Conservation (phyloP, 108 stramenopile species). For the Epipyxis sp. region DNA sequence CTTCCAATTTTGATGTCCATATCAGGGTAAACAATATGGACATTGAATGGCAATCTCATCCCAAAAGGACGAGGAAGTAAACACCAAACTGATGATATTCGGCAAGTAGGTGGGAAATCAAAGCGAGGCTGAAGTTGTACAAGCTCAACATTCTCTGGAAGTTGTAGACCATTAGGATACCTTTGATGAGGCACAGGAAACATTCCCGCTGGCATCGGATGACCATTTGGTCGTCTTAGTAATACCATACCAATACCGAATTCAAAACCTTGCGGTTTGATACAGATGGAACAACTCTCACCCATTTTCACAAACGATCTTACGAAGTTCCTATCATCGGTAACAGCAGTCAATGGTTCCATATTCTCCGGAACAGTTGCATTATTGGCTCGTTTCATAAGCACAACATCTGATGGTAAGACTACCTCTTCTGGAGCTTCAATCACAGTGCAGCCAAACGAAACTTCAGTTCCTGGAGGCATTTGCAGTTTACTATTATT, state of each 20-base stretch:
- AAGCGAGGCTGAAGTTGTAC: neutral
- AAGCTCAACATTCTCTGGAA: neutral
- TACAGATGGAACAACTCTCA: neutral
- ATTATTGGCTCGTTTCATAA: too few species aligned
- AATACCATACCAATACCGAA: neutral
- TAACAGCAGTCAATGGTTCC: too few species aligned
- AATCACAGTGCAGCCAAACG: too few species aligned
- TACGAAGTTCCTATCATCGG: too few species aligned
- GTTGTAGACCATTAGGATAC: neutral
- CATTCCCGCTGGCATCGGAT: neutral
- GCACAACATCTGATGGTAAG: too few species aligned
- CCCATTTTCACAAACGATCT: too few species aligned
- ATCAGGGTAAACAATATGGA: neutral
- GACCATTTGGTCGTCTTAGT: neutral
- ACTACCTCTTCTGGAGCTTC: too few species aligned
- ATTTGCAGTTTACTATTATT: too few species aligned
- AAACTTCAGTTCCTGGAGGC: too few species aligned
- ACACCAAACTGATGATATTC: neutral
- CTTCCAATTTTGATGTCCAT: neutral
- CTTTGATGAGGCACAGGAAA: neutral
- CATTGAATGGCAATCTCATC: neutral
- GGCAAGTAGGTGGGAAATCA: neutral
- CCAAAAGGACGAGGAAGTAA: neutral
- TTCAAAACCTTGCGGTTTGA: neutral
- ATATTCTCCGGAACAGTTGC: too few species aligned